These are phyloP conservation scores for Penicillium robsamsonii DNA, from an alignment of 495 filamentous ascomycete species.

Conservation along the genomic window DNA sequence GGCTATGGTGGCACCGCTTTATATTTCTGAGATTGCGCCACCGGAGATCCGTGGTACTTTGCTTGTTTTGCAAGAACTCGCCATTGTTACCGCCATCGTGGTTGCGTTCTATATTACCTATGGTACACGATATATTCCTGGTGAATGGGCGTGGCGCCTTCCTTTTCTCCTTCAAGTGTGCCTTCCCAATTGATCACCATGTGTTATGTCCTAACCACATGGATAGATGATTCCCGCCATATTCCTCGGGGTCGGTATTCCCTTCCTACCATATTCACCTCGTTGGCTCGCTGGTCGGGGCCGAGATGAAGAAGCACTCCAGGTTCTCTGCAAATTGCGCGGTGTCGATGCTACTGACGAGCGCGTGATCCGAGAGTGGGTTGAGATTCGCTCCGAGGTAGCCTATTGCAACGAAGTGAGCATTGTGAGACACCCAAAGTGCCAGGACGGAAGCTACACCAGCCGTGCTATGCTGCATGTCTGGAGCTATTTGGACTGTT, in stretches of 20 bases:
- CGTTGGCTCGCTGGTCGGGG: constrained; percentile 74
- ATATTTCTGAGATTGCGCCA: constrained; percentile 72
- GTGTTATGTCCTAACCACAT: constrained; percentile 65
- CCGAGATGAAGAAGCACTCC: constrained; percentile 66
- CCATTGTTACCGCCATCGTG: constrained; percentile 43
- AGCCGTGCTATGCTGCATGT: constrained; percentile 30
- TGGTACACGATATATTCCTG: constrained; percentile 54
- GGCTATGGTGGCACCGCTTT: constrained; percentile 69
- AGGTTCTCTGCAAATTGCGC: constrained; percentile 62
- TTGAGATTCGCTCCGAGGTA: constrained; percentile 41
- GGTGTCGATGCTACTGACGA: constrained; percentile 55
- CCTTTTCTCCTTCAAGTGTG: constrained; percentile 57
- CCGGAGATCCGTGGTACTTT: constrained; percentile 74
- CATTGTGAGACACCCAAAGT: constrained; percentile 29
- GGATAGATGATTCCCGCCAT: constrained; percentile 67
- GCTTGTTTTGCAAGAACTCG: constrained; percentile 71
- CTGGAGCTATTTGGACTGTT: constrained; percentile 32
- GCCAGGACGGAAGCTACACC: constrained; percentile 17
- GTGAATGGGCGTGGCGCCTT: constrained; percentile 31
- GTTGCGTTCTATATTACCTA: constrained; percentile 49
- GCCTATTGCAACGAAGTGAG: constrained; percentile 33
- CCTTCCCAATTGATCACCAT: constrained; percentile 33
- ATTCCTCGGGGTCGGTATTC: constrained; percentile 63
- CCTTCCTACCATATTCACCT: constrained; percentile 70
- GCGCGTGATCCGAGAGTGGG: constrained; percentile 37